Evolutionary conservation across 1,284 basidiomycete species (phyloP), one percentile per base, ranked within the genome.

Genomic region (Sporisorium iseilematis-ciliati): DNA sequence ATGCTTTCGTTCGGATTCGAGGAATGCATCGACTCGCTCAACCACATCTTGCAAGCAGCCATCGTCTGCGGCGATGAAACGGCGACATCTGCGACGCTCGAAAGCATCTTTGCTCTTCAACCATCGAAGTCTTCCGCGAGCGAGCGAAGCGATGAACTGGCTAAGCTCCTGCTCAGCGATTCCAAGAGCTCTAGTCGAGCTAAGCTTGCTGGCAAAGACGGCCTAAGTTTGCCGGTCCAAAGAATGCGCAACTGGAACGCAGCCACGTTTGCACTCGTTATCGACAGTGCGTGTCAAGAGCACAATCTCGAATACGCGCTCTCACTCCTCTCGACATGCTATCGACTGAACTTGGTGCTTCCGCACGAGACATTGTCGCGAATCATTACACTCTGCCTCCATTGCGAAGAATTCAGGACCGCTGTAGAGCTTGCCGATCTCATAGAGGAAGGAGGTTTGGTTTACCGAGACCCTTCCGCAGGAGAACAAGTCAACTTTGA

Each of bases 231-330:
- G n/a, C 60, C 73, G 31, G 5, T 43, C 7, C 41, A 64, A 20
- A 56, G 49, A 40, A 62, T 48, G 48, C 61, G 61, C 38, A 75
- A 77, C 20, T 81, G 78, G 78, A 77, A 76, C n/a, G 54, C 68
- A 2, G 33, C 59, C 7, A 82, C 79, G 2, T 78, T 76, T 45
- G 57, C 67, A 23, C 68, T 66, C 21, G 48, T 80, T 48, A 25
- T 82, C 16, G 59, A 68, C 5, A 57, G 65, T 26, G 78, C 77
- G 21, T 65, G 60, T 12, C 63, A 65, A 33, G 66, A 67, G 3
- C 52, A 66, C 52, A 81, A 77, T 20, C 20, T 77, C n/a, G 82
- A 83, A 25, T 69, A 57, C 12, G 79, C 70, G 5, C 63, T 81
- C 1, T 20, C 67, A 14, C 58, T 81, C 4, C 38, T 81, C 3